These are phyloP conservation scores for Pseudogymnoascus sp. DNA, from an alignment of 2,329 filamentous ascomycete species.

Conservation along the genomic window DNA sequence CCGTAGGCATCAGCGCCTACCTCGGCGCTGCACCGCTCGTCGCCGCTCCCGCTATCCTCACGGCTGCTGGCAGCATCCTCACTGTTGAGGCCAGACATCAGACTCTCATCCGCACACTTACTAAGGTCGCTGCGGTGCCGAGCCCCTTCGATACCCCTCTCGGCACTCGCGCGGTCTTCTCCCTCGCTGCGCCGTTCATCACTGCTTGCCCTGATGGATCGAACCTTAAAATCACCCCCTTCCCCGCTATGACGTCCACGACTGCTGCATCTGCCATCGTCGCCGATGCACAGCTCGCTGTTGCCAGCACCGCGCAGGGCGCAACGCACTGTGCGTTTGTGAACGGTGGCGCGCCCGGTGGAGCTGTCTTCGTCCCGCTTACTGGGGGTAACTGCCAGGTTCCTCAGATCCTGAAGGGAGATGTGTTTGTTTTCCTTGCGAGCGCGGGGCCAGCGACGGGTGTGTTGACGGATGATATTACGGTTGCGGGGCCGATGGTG, in stretches of 20 bases:
- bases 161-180: slow-evolving; percentile 60
- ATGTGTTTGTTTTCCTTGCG: slow-evolving; percentile 60
- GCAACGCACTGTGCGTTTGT: slow-evolving; percentile 60
- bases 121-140: slow-evolving; percentile 50
- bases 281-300: slow-evolving; percentile 31
- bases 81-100: slow-evolving; percentile 68
- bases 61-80: slow-evolving; percentile 60
- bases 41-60: slow-evolving; percentile 49
- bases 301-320: slow-evolving; percentile 38
- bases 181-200: slow-evolving; percentile 66
- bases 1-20: slow-evolving; percentile 62
- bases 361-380: slow-evolving; percentile 52
- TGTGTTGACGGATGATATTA: slow-evolving; percentile 50
- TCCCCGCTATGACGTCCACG: slow-evolving; percentile 51
- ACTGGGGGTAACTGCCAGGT: slow-evolving; percentile 47
- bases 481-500: slow-evolving; percentile 56
- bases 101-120: slow-evolving; percentile 57
- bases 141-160: slow-evolving; percentile 64
- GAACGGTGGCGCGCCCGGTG: slow-evolving; percentile 47
- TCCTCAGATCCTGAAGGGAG: slow-evolving; percentile 52
- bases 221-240: slow-evolving; percentile 53
- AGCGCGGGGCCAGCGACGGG: slow-evolving; percentile 42
- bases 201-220: slow-evolving; percentile 56
- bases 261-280: slow-evolving; percentile 23
- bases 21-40: slow-evolving; percentile 62